phyloP scores from a whole-genome alignment of 2,329 filamentous ascomycete species.

The Cytospora leucostoma region DNA sequence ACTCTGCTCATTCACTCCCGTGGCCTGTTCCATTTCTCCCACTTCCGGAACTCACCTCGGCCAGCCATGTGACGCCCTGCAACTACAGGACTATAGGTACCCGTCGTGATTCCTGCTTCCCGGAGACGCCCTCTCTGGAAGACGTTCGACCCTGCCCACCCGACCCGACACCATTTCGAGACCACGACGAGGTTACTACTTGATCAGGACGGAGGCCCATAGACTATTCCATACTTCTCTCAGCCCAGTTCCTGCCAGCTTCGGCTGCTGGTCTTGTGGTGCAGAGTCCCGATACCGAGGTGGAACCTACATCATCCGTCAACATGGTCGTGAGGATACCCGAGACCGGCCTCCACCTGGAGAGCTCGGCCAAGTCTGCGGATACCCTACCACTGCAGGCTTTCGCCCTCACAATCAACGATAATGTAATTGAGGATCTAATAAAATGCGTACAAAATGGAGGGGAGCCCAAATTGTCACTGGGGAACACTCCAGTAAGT shows the following conservation, averaged over 20 bases:
- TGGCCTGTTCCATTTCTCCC: not conserved
- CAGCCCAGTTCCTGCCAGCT: conserved; percentile 27
- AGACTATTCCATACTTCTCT: conserved; percentile 12
- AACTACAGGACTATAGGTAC: conserved; percentile 16
- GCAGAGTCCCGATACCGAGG: conserved; percentile 24
- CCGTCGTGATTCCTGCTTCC: conserved; percentile 20
- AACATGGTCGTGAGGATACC: conserved; percentile 53
- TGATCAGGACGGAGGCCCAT: conserved; percentile 1
- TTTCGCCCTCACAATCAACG: conserved; percentile 59
- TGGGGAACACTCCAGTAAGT: conserved; percentile 63
- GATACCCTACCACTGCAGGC: conserved; percentile 54
- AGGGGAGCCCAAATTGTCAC: conserved; percentile 56
- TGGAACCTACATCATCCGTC: conserved; percentile 20
- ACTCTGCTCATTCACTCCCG: conserved; percentile 11
- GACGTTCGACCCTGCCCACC: conserved; percentile 10
- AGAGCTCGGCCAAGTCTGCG: conserved; percentile 49
- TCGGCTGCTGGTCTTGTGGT: conserved; percentile 28
- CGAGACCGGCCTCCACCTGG: conserved; percentile 59
- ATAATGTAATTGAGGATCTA: conserved; percentile 62
- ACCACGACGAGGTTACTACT: conserved; percentile 1
- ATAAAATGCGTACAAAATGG: conserved; percentile 61
- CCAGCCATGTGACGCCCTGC: conserved; percentile 27
- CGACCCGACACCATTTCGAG: not conserved
- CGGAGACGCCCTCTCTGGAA: conserved; percentile 15
- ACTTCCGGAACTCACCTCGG: not conserved